These are phyloP conservation scores for Cucumis melo DNA, from an alignment of 306 rosid genomes.

Conservation along the genomic window DNA sequence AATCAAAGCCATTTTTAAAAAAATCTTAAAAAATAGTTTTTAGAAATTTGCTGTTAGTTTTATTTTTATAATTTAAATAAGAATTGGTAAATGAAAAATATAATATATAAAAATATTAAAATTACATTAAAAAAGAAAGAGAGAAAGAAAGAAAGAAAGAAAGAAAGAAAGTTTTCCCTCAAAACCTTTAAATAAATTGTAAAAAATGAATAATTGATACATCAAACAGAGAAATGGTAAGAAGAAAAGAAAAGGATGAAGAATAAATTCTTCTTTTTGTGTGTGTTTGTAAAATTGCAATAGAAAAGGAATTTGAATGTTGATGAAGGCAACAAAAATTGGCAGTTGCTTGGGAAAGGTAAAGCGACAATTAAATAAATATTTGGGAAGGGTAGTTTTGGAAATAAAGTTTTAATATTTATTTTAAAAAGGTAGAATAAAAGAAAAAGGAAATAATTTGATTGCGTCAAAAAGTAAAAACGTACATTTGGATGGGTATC, in stretches of 20 bases:
- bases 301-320: neutral
- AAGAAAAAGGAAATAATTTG: neutral
- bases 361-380: neutral
- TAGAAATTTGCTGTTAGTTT: no score
- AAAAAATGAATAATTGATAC: neutral
- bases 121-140: no score
- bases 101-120: no score
- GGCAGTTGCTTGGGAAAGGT: neutral
- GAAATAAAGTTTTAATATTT: no score
- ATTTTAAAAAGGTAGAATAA: no score
- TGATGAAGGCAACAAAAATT: neutral
- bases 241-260: neutral
- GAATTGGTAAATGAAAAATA: no score
- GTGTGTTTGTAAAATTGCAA: neutral
- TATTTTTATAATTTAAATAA: no score
- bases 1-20: no score
- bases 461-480: neutral
- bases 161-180: no score
- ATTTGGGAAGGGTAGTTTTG: no score
- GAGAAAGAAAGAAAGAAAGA: no score
- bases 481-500: neutral
- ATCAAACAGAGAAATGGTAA: neutral
- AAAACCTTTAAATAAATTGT: neutral
- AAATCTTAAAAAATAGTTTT: no score
- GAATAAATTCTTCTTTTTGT: neutral